Conservation (phyloP, 2,329 filamentous ascomycete genomes). For the Neofusicoccum ribis region DNA sequence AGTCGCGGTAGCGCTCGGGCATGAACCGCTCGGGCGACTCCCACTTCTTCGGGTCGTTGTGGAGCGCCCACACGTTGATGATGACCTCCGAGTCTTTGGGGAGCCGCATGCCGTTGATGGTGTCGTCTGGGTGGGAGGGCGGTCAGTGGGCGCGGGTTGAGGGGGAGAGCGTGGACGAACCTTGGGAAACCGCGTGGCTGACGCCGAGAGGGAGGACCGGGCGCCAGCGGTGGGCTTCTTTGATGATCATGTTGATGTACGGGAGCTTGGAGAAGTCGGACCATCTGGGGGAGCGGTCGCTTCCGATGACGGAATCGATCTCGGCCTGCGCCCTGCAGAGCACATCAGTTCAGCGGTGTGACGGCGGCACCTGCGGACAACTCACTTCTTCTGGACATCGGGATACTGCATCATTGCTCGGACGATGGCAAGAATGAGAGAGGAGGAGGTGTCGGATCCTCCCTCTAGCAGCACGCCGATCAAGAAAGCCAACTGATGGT, state of each 20-base stretch:
- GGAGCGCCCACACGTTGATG: conserved; percentile 31
- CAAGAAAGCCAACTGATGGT: conserved; percentile 39
- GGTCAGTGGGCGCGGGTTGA: neutral
- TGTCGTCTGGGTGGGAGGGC: conserved; percentile 27
- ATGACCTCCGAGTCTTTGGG: neutral
- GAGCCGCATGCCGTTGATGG: neutral
- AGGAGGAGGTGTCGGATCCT: conserved; percentile 39
- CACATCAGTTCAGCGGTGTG: neutral
- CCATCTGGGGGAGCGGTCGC: conserved; percentile 29
- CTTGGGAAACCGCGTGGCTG: conserved; percentile 44
- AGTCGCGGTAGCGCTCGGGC: conserved; percentile 19
- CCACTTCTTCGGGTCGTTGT: conserved; percentile 27
- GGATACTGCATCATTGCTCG: conserved; percentile 32
- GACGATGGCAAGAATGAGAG: conserved; percentile 38
- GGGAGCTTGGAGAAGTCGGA: conserved; percentile 32
- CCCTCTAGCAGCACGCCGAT: conserved; percentile 37
- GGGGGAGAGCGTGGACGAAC: neutral
- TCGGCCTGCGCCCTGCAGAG: conserved; percentile 28
- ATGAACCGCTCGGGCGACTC: conserved; percentile 20
- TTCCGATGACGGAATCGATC: conserved; percentile 31
- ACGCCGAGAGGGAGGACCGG: conserved; percentile 30
- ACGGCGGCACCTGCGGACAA: neutral
- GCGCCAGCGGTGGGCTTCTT: conserved; percentile 37
- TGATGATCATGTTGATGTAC: conserved; percentile 33
- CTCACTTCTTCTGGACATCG: conserved; percentile 27